A percentile compares a stretch with the other conserved stretches of the same genome.
Evolutionary conservation across 1,284 basidiomycete species (phyloP).

Genomic region (Ceratobasidium sp.): DNA sequence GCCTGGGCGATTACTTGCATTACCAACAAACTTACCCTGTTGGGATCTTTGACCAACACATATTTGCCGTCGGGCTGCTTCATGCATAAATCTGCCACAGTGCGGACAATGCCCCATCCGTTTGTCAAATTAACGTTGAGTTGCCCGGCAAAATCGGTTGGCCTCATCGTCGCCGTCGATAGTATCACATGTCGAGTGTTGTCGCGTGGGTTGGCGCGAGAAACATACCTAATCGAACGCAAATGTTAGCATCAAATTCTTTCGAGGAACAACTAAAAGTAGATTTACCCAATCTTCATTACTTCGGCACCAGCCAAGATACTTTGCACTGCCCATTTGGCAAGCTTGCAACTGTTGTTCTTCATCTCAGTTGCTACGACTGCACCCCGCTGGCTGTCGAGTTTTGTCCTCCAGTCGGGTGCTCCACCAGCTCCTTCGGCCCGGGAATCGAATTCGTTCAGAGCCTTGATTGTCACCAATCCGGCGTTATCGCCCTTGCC

Average conservation of each 20-base stretch:
- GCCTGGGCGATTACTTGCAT: not conserved
- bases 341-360: slow-evolving; percentile 98
- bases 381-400: slow-evolving; percentile 96
- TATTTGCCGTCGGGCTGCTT: slow-evolving; percentile 97
- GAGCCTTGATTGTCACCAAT: slow-evolving; percentile 88
- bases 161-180: slow-evolving; percentile 93
- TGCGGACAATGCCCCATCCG: slow-evolving; percentile 98
- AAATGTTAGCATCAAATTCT: slow-evolving; percentile 4
- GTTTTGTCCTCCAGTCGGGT: slow-evolving; percentile 95
- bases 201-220: slow-evolving; percentile 92
- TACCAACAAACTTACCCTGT: slow-evolving; percentile 69
- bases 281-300: slow-evolving; percentile 93
- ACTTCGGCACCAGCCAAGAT: slow-evolving; percentile 94
- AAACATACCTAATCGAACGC: slow-evolving; percentile 73
- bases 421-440: slow-evolving; percentile 90
- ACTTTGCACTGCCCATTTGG: slow-evolving; percentile 97
- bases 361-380: slow-evolving; percentile 99
- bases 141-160: slow-evolving; percentile 91
- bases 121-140: slow-evolving; percentile 95
- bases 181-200: slow-evolving; percentile 95
- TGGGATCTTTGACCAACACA: slow-evolving; percentile 93
- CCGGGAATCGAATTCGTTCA: slow-evolving; percentile 98
- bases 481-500: slow-evolving; percentile 55
- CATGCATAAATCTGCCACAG: slow-evolving; percentile 89
- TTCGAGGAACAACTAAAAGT: not conserved